Percentiles rank a stretch among this genome's conserved stretches.
phyloP scores from a whole-genome alignment of 768 basidiomycete species.

The Rhizopogon vinicolor region DNA sequence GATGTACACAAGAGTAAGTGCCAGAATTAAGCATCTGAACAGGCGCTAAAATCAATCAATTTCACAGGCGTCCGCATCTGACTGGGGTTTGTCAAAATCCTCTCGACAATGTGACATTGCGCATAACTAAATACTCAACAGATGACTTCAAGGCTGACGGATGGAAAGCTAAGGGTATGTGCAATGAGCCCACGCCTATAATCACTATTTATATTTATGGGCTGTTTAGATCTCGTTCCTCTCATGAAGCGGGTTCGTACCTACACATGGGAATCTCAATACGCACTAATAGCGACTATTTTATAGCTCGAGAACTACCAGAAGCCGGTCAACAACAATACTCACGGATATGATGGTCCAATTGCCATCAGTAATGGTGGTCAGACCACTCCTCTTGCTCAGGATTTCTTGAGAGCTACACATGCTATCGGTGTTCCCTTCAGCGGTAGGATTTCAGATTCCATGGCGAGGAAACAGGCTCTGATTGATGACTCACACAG shows the following conservation, averaged over 20 bases:
- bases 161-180: conserved; percentile 58
- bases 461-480: background rate
- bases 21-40: background rate
- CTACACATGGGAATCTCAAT: background rate
- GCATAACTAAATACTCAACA: conserved; percentile 16
- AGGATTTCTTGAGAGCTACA: conserved; percentile 64
- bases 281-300: background rate
- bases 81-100: conserved; percentile 47
- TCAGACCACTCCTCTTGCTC: conserved; percentile 55
- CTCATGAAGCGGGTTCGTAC: conserved; percentile 60
- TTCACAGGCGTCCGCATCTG: conserved; percentile 59
- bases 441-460: conserved; percentile 42
- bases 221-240: conserved; percentile 52
- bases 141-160: conserved; percentile 72
- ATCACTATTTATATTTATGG: background rate
- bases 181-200: background rate
- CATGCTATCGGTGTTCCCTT: conserved; percentile 60
- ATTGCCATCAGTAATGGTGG: conserved; percentile 72
- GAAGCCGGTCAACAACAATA: conserved; percentile 63
- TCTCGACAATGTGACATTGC: background rate
- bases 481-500: conserved; percentile 23
- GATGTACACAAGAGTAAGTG: conserved; percentile 63
- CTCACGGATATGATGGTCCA: conserved; percentile 70
- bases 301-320: conserved; percentile 71
- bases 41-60: background rate